These are phyloP conservation scores for Plasmopara halstedii DNA, from an alignment of 352 stramenopile species.

Conservation along the genomic window DNA sequence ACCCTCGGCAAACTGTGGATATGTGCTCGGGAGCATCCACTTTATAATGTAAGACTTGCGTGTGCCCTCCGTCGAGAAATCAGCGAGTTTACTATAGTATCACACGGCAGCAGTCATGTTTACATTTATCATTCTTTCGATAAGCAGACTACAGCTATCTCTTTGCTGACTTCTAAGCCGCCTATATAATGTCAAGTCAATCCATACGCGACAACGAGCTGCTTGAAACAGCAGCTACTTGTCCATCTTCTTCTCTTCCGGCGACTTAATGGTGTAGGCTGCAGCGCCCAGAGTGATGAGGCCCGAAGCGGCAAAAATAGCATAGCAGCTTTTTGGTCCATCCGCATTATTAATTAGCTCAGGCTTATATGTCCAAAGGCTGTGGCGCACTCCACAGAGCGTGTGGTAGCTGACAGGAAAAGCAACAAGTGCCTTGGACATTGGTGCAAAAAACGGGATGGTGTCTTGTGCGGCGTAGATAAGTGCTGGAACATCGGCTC, in stretches of 20 bases:
- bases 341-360: conserved; percentile 77
- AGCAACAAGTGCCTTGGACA: conserved; percentile 90
- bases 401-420: conserved; percentile 94
- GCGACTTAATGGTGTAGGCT: conserved; percentile 44
- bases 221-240: conserved; percentile 4
- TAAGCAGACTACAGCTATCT: background rate
- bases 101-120: background rate
- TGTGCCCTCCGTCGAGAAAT: conserved; percentile 20
- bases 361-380: conserved; percentile 88
- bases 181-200: background rate
- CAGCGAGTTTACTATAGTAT: background rate
- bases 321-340: conserved; percentile 35
- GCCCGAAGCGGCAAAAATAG: conserved; percentile 39
- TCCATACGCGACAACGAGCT: background rate
- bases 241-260: conserved; percentile 8
- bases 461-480: conserved; percentile 72
- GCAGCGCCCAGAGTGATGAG: conserved; percentile 39
- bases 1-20: too few relatives aligned
- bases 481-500: conserved; percentile 63
- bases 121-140: background rate
- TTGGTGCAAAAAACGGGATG: conserved; percentile 59
- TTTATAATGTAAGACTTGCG: too few relatives aligned
- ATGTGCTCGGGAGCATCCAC: too few relatives aligned
- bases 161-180: background rate
- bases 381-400: conserved; percentile 83